Conservation (phyloP, 1,139 yeast species). For the Saccharomyces hybrid region DNA sequence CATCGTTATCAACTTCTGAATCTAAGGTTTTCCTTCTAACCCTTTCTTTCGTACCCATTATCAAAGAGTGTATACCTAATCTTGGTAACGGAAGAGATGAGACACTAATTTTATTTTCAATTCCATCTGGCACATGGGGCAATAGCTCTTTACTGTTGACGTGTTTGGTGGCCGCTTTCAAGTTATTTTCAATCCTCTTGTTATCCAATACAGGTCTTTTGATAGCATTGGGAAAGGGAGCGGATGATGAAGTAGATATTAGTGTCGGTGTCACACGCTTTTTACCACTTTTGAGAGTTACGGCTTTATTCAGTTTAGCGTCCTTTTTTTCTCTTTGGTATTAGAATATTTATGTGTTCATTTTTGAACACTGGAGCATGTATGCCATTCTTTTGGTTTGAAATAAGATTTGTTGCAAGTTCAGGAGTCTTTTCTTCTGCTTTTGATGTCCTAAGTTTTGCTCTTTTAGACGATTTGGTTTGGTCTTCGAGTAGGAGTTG, state of each 20-base stretch:
- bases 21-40: slow-evolving; percentile 24
- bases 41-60: slow-evolving; percentile 32
- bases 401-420: slow-evolving; percentile 5
- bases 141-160: background rate
- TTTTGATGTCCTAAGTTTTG: slow-evolving; percentile 7
- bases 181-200: background rate
- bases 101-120: slow-evolving; percentile 26
- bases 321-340: slow-evolving; percentile 27
- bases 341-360: slow-evolving; percentile 23
- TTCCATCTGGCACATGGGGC: slow-evolving; percentile 8
- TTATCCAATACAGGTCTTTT: slow-evolving; percentile 1
- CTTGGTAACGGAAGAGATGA: slow-evolving; percentile 33
- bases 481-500: slow-evolving; percentile 68
- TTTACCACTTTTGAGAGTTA: slow-evolving; percentile 47
- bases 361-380: slow-evolving; percentile 1
- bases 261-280: slow-evolving; percentile 81
- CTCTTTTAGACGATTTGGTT: slow-evolving; percentile 34
- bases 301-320: slow-evolving; percentile 27
- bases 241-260: slow-evolving; percentile 39
- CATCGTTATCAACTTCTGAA: slow-evolving; percentile 35
- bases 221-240: slow-evolving; percentile 4
- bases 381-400: slow-evolving; percentile 10
- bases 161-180: background rate
- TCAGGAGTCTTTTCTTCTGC: slow-evolving; percentile 20
- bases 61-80: slow-evolving; percentile 35